Evolutionary conservation across 1,284 basidiomycete genomes (phyloP).

Genomic region (Microbotryum silenes-acaulis): DNA sequence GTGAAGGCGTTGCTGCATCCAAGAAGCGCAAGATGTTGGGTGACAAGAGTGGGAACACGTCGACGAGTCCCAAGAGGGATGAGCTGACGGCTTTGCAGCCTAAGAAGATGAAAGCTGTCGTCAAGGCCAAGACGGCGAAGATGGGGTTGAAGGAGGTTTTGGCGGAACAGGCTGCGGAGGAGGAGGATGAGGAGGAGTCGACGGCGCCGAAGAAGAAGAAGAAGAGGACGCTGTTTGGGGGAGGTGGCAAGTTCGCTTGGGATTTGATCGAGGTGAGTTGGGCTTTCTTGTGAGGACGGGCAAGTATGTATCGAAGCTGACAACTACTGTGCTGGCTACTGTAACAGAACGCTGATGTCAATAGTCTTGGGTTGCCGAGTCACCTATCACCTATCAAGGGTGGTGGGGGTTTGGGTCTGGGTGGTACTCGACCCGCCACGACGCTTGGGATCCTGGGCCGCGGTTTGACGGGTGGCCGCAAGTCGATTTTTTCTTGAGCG

Average conservation of each 20-base stretch:
- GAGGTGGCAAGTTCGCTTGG: constrained; percentile 17
- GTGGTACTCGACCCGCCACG: background rate
- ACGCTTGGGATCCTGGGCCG: constrained; percentile 5
- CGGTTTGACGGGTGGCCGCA: constrained; percentile 1
- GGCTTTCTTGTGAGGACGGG: background rate
- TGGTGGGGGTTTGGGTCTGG: background rate
- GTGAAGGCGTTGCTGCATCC: background rate
- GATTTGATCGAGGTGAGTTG: constrained; percentile 21
- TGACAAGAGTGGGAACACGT: background rate
- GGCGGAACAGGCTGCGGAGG: background rate
- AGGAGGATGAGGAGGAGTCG: constrained; percentile 1
- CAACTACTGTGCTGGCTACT: background rate
- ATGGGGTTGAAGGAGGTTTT: constrained; percentile 1
- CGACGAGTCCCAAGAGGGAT: constrained; percentile 1
- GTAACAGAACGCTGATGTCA: constrained; percentile 21
- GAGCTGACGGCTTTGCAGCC: constrained; percentile 2
- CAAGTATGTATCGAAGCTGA: constrained; percentile 1
- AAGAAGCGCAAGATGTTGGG: constrained; percentile 8
- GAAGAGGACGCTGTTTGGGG: constrained; percentile 23
- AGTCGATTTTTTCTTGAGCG: constrained; percentile 7
- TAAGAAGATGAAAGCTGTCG: constrained; percentile 1
- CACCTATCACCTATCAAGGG: constrained; percentile 29
- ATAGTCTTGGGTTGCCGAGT: constrained; percentile 16
- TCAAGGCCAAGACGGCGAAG: background rate
- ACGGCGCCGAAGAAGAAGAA: constrained; percentile 16